Conservation (phyloP, 176 grass and related monocot genomes). For the Zizania latifolia region DNA sequence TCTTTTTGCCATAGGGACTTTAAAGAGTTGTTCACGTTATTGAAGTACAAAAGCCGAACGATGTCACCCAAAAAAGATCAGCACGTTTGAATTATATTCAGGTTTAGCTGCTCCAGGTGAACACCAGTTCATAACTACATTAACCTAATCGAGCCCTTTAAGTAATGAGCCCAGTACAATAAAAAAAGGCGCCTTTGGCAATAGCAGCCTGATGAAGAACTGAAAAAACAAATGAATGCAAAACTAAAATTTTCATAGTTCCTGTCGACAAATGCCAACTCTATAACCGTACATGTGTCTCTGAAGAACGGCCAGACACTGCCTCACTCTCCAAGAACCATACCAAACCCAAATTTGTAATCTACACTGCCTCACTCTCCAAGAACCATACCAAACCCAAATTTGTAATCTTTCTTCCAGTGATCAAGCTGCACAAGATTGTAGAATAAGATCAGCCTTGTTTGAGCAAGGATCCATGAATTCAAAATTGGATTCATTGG, state of each 20-base stretch:
- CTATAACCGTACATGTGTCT: conserved; percentile 23
- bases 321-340: conserved; percentile 56
- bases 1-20: too few species aligned
- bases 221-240: conserved; percentile 9
- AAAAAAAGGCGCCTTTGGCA: neutral
- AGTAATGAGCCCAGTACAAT: too few species aligned
- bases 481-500: neutral
- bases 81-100: neutral
- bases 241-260: neutral
- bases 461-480: too few species aligned
- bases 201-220: conserved; percentile 11
- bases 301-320: neutral
- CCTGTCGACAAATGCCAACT: conserved; percentile 32
- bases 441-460: conserved; percentile 2
- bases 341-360: conserved; percentile 77
- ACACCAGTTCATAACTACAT: too few species aligned
- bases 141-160: too few species aligned
- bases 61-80: neutral
- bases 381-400: conserved; percentile 58
- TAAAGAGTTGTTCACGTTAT: too few species aligned
- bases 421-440: conserved; percentile 74
- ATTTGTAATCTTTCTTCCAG: conserved; percentile 73
- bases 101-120: neutral
- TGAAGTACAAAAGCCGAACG: neutral
- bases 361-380: conserved; percentile 77